Conservation (phyloP, 2,329 filamentous ascomycete genomes). For the Orbilia quercus region DNA sequence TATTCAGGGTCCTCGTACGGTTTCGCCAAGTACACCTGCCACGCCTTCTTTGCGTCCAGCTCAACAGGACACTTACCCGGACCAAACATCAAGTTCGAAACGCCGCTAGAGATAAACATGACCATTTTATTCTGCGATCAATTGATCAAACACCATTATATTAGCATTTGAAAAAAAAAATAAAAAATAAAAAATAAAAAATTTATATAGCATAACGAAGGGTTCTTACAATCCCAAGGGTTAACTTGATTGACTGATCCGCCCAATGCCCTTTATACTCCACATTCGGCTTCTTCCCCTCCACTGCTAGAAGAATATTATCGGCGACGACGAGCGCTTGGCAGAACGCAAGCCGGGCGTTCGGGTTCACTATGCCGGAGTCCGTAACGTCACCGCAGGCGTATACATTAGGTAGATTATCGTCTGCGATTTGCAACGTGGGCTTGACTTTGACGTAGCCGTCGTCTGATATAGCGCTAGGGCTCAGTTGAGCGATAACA, state of each 20-base stretch:
- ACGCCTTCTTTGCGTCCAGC: conserved; percentile 65
- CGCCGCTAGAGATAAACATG: conserved; percentile 65
- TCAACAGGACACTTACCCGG: conserved; percentile 64
- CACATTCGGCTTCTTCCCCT: conserved; percentile 63
- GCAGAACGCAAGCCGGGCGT: conserved; percentile 68
- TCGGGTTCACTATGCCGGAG: conserved; percentile 67
- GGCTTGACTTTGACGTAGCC: conserved; percentile 69
- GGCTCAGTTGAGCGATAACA: conserved; percentile 65
- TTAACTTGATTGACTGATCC: conserved; percentile 69
- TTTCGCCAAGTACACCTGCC: conserved; percentile 65
- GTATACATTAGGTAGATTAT: conserved; percentile 68
- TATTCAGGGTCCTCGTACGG: conserved; percentile 64
- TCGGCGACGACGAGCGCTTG: conserved; percentile 69
- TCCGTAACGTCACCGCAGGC: conserved; percentile 74
- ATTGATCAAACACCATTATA: conserved; percentile 59
- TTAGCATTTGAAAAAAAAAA: no score
- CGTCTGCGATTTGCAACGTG: conserved; percentile 70
- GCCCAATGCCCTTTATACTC: conserved; percentile 65
- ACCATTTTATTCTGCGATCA: conserved; percentile 65
- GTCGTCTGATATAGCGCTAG: conserved; percentile 65
- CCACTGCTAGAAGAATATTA: conserved; percentile 68
- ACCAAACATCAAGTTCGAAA: conserved; percentile 65
- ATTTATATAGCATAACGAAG: no score
- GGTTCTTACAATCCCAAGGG: conserved; percentile 68
- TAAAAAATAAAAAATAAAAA: no score